phyloP scores from a whole-genome alignment of 2,329 filamentous ascomycete genomes.

The Calonectria pseudoreteaudii region DNA sequence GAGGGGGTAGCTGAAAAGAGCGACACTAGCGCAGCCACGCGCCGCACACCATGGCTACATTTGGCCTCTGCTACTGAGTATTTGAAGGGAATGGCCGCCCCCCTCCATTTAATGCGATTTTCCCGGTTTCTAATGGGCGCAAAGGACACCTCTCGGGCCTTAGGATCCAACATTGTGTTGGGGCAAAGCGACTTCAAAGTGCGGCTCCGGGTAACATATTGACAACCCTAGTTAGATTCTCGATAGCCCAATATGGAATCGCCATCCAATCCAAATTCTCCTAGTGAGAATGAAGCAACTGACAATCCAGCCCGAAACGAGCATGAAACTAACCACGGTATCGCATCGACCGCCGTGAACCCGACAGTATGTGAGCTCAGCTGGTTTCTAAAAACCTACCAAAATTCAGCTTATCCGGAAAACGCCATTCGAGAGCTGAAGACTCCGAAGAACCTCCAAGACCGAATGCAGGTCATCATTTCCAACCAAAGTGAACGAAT shows the following conservation, averaged over 20 bases:
- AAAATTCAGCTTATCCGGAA: neutral
- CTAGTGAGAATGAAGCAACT: neutral
- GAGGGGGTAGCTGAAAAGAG: neutral
- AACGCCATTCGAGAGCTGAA: neutral
- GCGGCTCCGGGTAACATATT: neutral
- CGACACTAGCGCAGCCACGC: neutral
- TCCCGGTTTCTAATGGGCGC: neutral
- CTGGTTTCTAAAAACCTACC: neutral
- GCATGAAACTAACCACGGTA: neutral
- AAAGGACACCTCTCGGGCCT: neutral
- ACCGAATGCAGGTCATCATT: neutral
- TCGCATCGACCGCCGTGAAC: no score
- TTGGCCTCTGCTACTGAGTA: neutral
- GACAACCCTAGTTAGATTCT: no score
- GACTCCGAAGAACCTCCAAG: neutral
- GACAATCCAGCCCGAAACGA: neutral
- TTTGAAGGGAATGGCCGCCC: neutral
- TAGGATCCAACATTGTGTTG: neutral
- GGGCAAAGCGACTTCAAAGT: neutral
- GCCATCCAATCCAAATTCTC: no score
- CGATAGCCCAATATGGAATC: neutral
- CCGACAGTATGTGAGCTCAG: neutral
- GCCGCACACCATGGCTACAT: neutral
- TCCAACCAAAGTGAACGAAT: neutral
- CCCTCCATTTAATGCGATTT: neutral